Evolutionary conservation across 2,329 filamentous ascomycete genomes (phyloP), one percentile per base, ranked within the genome.

Genomic region (Elsinoe australis): DNA sequence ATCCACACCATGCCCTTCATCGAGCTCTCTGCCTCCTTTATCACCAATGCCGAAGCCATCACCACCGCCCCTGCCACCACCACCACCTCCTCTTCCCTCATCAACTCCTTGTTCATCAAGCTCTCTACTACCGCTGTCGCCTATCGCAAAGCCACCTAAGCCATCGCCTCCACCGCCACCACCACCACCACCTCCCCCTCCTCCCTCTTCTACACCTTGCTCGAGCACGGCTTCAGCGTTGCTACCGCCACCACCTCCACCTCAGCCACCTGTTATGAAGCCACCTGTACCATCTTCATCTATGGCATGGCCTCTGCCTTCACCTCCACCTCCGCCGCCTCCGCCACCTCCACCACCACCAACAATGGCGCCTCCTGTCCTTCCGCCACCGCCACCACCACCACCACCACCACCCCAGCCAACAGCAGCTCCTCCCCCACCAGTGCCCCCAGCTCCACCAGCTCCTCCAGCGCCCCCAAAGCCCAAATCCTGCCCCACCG

Each of bases 401-500:
- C 22, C 22, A 41, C 36, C 36, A 14, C 35, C 35, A 2, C 35
- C 35, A 4, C 32, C 32, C 4, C 32, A 35, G 19, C 12, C 32
- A 18, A 35, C 15, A 18, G 19, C 14, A 4, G 19, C 36, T 17
- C 36, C 36, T 28, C 22, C 36, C 4, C 36, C 36, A 2, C 33
- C 33, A 3, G 33, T 18, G 4, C 33, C 33, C 2, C 3, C 17
- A 36, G 26, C 26, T 7, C 26, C 26, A 29, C 35, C 35, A 22
- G 5, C 35, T 24, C 35, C 35, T 5, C 3, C 35, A 8, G 15
- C 18, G 9, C 6, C 35, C 17, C 10, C 24, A 28, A 28, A 28
- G 18, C 38, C 38, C 21, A 28, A 42, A 44, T 19, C 39, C 14
- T 44, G 39, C 28, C 26, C 39, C 15, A 24, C 39, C 15, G 39